Base-by-base conservation (phyloP, 768 basidiomycete genomes). In the Termitomyces sp. region DNA sequence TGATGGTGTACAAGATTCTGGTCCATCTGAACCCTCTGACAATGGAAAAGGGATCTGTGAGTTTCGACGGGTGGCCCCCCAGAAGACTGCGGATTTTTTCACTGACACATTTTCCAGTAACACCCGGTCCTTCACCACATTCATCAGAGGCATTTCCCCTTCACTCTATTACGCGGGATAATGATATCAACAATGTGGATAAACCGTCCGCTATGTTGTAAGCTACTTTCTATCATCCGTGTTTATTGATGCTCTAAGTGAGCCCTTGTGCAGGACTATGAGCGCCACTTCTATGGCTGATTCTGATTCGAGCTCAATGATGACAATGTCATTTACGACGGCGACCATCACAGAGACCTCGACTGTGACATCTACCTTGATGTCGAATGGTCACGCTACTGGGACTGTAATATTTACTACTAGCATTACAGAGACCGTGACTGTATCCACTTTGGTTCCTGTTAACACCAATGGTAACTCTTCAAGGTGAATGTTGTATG, bases 401-500 rank as follows among this genome's bases (percentile, higher is more conserved):
- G n/a, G n/a, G n/a, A 26, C 26, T 39, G 5, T 3, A 26, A n/a
- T 1, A 6, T 1, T 0, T 6, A 39, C 36, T 37, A 0, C 12
- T 18, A 1, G 0, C 20, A 18, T 2, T 22, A 36, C 49, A 26
- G 9, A 51, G 50, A 51, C 18, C 28, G 0, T 18, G 3, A 24
- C 18, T 37, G 1, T 18, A 2, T 24, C 58, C 7, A 58, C 57
- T n/a, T 18, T 22, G n/a, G 60, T 57, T 15, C 55, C 62, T 18
- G 34, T 58, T 7, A 42, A 62, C 16, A 51, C 60, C 6, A 28
- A 0, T 29, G 33, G 49, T 18, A 45, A 26, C 34, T 31, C 54
- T n/a, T 47, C 47, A 18, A 51, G 50, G 46, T 59, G 60, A 36
- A 50, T 41, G 54, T 61, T 48, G 28, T 56, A 49, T 20, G 22